Conservation (phyloP, 2,329 filamentous ascomycete genomes). For the Clonostachys byssicola region DNA sequence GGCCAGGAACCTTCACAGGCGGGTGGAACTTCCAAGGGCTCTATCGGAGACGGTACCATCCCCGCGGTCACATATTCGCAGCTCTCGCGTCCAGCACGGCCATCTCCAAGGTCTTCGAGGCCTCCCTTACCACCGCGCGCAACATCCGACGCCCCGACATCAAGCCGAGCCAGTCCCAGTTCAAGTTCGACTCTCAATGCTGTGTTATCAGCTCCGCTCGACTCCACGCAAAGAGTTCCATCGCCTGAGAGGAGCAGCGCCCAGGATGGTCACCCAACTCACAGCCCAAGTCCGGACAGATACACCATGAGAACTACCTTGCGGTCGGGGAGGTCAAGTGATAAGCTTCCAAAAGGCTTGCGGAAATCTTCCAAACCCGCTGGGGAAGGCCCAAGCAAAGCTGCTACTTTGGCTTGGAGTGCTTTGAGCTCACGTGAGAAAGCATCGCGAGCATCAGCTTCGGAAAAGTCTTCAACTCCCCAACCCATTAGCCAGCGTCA, state of each 20-base stretch:
- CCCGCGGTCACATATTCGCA: slow-evolving; percentile 77
- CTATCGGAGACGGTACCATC: slow-evolving; percentile 78
- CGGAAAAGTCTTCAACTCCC: neutral
- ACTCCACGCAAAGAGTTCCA: slow-evolving; percentile 16
- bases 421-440: slow-evolving; percentile 35
- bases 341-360: slow-evolving; percentile 32
- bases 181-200: too few relatives aligned
- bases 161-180: too few relatives aligned
- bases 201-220: slow-evolving; percentile 1
- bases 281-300: slow-evolving; percentile 56
- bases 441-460: neutral
- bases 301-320: slow-evolving; percentile 60
- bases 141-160: slow-evolving; percentile 37
- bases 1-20: slow-evolving; percentile 12
- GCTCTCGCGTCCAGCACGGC: slow-evolving; percentile 60
- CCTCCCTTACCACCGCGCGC: slow-evolving; percentile 50
- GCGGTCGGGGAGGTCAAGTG: slow-evolving; percentile 39
- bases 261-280: slow-evolving; percentile 29
- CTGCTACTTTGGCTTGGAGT: slow-evolving; percentile 60
- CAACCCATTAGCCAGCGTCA: slow-evolving; percentile 10
- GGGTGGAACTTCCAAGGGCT: slow-evolving; percentile 39
- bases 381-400: slow-evolving; percentile 55
- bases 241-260: slow-evolving; percentile 22
- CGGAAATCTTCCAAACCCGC: slow-evolving; percentile 35
- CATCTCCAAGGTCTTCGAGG: slow-evolving; percentile 42